Base-by-base conservation (phyloP, 1,139 yeast species). In the Martiniozyma asiatica region DNA sequence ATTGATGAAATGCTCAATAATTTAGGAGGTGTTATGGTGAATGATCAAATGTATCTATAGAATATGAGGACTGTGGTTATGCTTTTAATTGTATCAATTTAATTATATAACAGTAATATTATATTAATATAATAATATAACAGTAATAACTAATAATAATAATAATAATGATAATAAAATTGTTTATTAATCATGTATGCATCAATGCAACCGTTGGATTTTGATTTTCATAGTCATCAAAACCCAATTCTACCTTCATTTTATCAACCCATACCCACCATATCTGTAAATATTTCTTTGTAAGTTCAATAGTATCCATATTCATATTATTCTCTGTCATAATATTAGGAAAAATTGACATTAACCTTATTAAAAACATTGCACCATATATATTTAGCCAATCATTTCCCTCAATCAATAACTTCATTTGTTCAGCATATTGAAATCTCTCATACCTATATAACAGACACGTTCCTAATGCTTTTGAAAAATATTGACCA, bases 401-500 rank as follows among this genome's bases (percentile, higher is more conserved):
- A 56, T 40, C 35, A 4, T 11, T 8, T n/a, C 11, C 14, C 3
- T 27, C 29, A 2, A 23, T 16, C 9, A 22, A 22, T 8, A 35
- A 11, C 3, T 24, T 10, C 10, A 43, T 14, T 23, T 78, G 49
- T 31, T 77, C 71, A 33, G 75, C 64, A 45, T 70, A 84, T 51
- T 89, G 97, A 37, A 79, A 68, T 35, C 94, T 62, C 53, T 89
- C 98, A 42, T 76, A 78, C 38, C 92, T 68, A 56, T 89, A 89
- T 6, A 89, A 65, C 17, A 89, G 57, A 30, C 80, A 59, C 32
- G 78, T 65, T 6, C 94, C 84, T 28, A 87, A 52, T 1, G 81
- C 62, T 40, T 74, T 69, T 49, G 84, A 78, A 53, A 89, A 89
- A 48, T 85, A 89, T n/a, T 70, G 50, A 47, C 63, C 66, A 23